phyloP scores from a whole-genome alignment of 2,329 filamentous ascomycete species.

The Salinomyces thailandicus region DNA sequence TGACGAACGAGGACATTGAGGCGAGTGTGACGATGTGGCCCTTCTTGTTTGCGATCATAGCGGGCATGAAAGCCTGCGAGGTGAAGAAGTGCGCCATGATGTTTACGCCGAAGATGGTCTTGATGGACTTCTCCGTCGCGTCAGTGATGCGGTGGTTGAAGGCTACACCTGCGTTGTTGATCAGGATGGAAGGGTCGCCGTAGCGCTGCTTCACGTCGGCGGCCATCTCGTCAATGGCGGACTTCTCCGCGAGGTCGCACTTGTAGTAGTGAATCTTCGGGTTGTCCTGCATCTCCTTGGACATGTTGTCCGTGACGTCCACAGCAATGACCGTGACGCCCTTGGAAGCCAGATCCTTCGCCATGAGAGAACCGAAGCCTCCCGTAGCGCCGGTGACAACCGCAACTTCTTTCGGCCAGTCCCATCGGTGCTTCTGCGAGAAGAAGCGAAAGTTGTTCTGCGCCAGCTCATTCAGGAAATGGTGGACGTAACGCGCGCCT shows the following conservation, averaged over 20 bases:
- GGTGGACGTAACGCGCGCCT: constrained; percentile 15
- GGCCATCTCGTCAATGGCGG: constrained; percentile 35
- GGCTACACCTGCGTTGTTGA: constrained; percentile 43
- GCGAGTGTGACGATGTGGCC: constrained; percentile 49
- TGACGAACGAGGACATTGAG: constrained; percentile 41
- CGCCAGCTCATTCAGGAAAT: constrained; percentile 15
- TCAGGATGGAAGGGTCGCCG: constrained; percentile 37
- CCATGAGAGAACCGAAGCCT: constrained; percentile 29
- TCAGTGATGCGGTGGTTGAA: constrained; percentile 37
- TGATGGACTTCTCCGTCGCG: constrained; percentile 33
- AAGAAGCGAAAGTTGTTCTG: constrained; percentile 29
- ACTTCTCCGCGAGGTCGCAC: constrained; percentile 40
- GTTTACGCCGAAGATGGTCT: constrained; percentile 43
- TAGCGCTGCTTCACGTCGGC: constrained; percentile 28
- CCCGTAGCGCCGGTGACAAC: constrained; percentile 25
- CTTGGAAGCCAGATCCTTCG: constrained; percentile 21
- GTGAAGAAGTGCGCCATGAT: constrained; percentile 41
- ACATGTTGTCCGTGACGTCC: constrained; percentile 26
- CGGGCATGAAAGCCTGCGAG: constrained; percentile 42
- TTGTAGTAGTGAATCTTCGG: constrained; percentile 26
- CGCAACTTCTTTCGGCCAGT: constrained; percentile 28
- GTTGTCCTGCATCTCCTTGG: constrained; percentile 21
- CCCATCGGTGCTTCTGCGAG: constrained; percentile 24
- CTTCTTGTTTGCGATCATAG: constrained; percentile 41
- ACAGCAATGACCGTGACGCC: constrained; percentile 30